These are phyloP conservation scores for Neurospora intermedia DNA, from an alignment of 495 filamentous ascomycete genomes.

Conservation along the genomic window DNA sequence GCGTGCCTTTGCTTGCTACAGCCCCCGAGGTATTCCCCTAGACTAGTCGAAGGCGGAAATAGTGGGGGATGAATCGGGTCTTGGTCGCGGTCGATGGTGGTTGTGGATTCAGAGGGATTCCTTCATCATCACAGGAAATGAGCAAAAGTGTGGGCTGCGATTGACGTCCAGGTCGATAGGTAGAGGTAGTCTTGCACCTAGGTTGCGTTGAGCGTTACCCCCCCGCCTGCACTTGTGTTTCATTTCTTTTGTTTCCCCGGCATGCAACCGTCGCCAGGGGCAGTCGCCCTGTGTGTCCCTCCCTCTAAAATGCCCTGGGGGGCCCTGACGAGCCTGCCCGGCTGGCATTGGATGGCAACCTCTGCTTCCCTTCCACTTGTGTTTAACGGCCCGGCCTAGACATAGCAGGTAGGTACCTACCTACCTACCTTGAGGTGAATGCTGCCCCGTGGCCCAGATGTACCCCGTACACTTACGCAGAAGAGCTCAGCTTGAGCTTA, in stretches of 20 bases:
- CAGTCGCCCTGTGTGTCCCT: background rate
- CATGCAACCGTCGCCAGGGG: background rate
- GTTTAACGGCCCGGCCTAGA: background rate
- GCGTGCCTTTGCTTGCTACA: background rate
- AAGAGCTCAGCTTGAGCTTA: background rate
- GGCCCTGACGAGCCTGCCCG: background rate
- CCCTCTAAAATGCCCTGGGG: background rate
- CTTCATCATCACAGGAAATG: background rate
- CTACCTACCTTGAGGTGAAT: background rate
- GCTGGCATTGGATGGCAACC: background rate
- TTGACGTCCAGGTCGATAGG: background rate
- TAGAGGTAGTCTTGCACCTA: background rate
- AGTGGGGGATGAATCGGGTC: background rate
- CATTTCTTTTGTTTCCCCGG: background rate
- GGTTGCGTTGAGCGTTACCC: background rate
- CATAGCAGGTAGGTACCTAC: background rate
- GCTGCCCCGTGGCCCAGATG: background rate
- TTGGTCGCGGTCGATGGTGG: background rate
- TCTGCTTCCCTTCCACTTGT: background rate
- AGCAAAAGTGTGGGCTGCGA: background rate
- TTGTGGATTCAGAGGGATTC: background rate
- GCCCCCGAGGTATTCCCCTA: background rate
- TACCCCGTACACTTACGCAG: background rate
- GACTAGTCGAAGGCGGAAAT: background rate
- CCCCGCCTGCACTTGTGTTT: background rate